Base-by-base conservation (phyloP, 768 basidiomycete species). In the Calocera viscosa region DNA sequence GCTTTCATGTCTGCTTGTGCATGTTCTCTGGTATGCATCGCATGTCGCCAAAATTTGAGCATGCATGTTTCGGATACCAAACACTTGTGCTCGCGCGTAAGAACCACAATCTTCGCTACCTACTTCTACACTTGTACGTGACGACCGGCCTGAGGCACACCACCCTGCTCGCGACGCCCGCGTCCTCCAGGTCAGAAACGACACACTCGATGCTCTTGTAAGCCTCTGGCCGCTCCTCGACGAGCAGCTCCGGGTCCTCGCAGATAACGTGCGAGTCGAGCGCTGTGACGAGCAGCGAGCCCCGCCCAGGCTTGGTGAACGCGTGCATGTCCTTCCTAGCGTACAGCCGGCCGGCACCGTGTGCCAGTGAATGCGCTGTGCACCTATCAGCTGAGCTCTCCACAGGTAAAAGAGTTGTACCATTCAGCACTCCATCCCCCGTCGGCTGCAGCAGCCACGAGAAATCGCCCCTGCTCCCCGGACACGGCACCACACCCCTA, bases 171-270 rank as follows among this genome's bases (percentile, higher is more conserved):
- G 75, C 76, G 1, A 76, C 71, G 1, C 73, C 73, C 41, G 67
- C 53, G 7, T 72, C 73, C 66, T 73, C 72, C 76, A 78, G 76
- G 64, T 79, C 77, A 14, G 75, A 73, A 5, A 79, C 75, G 12
- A 78, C 77, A 60, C 73, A 73, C 33, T 69, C 71, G 12, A 77
- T 70, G 69, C 76, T 74, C 69, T 78, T 78, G 67, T 79, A 79
- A 19, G 78, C 77, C 63, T 76, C 78, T 8, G 78, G 78, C 60
- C 75, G 73, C 68, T 79, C 78, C 67, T 78, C 78, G 22, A 77
- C 68, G 10, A 79, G 69, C 28, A 80, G 72, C 67, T 76, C 76
- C 28, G 73, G 68, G 64, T 79, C 75, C 38, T 74, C 71, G 67
- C 77, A 78, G 1, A 78, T 72, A 0, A 79, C 76, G 32, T 76